Base-by-base conservation (phyloP, 192 early-diverging fungal genomes). In the Thamnidium elegans region DNA sequence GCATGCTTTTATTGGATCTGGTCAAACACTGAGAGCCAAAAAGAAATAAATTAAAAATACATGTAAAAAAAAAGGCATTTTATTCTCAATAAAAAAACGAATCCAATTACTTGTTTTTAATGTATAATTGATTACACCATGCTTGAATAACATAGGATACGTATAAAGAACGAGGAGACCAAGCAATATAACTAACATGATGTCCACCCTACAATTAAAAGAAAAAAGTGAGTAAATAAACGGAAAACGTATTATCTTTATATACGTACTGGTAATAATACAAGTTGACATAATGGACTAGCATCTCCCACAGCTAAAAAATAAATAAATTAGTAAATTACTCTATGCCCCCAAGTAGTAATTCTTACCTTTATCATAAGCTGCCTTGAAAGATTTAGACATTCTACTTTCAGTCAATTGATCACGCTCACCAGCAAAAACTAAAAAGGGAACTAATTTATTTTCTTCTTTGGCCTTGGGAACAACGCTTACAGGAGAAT, bases 1-100 rank as follows among this genome's bases (percentile, higher is more conserved):
- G 1, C 19, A 26, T 8, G 39, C 50, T 13, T 58, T 60, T 32
- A 14, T 19, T 10, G 68, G 68, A 23, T 17, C 53, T 14, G 68
- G 68, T 7, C 45, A 70, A 17, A 58, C 68, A 15, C 48, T 70
- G 21, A 52, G 68, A 55, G 17, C 19, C 11, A 70, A 62, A 56
- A 70, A 70, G 59, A 62, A 62, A 58, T 58, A 58, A 32, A 55
- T n/a, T 39, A 3, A 26, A 26, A 26, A 26, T 26, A n/a, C n/a
- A 26, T 26, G 26, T 26, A 26, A 26, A 26, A 26, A 26, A 26
- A 26, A 26, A 26, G 3, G 26, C 26, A 26, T 26, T 26, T 26
- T 26, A 26, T 26, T 26, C 26, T 26, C 26, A 26, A 26, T 26
- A 26, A 26, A 26, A 26, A 26, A 26, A 3, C 26, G 26, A 26